Evolutionary conservation across 1,139 yeast genomes (phyloP).

Genomic region (Saccharomyces hybrid): DNA sequence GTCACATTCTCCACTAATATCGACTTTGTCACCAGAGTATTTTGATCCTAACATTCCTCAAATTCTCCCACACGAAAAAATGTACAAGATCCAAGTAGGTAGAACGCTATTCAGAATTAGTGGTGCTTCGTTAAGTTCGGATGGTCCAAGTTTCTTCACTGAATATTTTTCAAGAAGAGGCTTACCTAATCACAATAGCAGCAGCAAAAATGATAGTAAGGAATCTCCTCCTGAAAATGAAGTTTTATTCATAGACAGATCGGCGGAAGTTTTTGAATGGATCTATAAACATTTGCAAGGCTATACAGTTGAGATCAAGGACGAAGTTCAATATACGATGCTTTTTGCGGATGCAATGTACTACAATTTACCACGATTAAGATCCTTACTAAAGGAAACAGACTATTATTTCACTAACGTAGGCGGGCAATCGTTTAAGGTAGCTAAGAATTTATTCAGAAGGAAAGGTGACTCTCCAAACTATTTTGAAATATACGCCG

Average conservation of each 20-base stretch:
- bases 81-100: slow-evolving; percentile 71
- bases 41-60: slow-evolving; percentile 40
- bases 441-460: slow-evolving; percentile 47
- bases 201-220: background rate
- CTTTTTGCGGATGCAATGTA: slow-evolving; percentile 68
- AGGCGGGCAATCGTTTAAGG: slow-evolving; percentile 53
- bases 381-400: slow-evolving; percentile 41
- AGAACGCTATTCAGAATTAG: slow-evolving; percentile 48
- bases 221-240: slow-evolving; percentile 28
- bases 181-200: background rate
- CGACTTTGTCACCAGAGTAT: slow-evolving; percentile 8
- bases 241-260: slow-evolving; percentile 64
- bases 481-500: slow-evolving; percentile 58
- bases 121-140: slow-evolving; percentile 82
- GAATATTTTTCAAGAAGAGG: slow-evolving; percentile 31
- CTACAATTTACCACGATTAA: slow-evolving; percentile 55
- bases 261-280: slow-evolving; percentile 59
- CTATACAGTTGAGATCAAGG: slow-evolving; percentile 50
- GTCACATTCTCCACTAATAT: background rate
- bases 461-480: slow-evolving; percentile 68
- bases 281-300: slow-evolving; percentile 74
- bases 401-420: slow-evolving; percentile 51
- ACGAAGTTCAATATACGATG: slow-evolving; percentile 54
- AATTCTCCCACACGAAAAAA: slow-evolving; percentile 54
- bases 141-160: slow-evolving; percentile 49